Conservation (phyloP, 2,329 filamentous ascomycete species). For the Alternaria sp. region DNA sequence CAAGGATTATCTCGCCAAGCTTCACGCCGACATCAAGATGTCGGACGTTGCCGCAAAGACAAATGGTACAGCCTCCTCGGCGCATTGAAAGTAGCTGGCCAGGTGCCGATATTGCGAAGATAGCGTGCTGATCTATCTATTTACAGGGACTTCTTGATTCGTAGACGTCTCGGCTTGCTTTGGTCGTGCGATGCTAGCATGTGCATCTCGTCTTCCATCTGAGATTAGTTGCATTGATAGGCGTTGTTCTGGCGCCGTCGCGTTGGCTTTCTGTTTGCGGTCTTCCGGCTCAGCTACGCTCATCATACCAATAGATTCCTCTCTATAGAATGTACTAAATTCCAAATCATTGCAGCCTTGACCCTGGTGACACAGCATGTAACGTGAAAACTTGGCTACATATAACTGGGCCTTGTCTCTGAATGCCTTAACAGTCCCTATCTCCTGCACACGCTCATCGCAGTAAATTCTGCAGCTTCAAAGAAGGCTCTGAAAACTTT, state of each 20-base stretch:
- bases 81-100: conserved; percentile 1
- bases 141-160: conserved; percentile 16
- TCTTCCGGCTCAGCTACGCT: neutral
- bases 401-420: neutral
- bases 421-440: too few species aligned
- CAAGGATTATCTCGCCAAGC: conserved; percentile 51
- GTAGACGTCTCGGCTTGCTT: neutral
- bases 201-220: conserved; percentile 8
- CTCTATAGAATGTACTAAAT: conserved; percentile 12
- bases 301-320: conserved; percentile 4
- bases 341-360: neutral
- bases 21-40: conserved; percentile 50
- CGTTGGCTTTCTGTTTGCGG: conserved; percentile 8
- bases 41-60: conserved; percentile 35
- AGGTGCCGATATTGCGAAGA: neutral
- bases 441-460: neutral
- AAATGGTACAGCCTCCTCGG: conserved; percentile 37
- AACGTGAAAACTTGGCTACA: neutral
- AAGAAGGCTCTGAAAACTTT: neutral
- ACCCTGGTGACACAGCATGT: neutral
- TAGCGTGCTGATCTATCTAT: conserved; percentile 12
- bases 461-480: neutral
- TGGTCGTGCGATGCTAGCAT: conserved; percentile 10
- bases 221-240: conserved; percentile 12
- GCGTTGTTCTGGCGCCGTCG: conserved; percentile 17